Evolutionary conservation across 2,329 filamentous ascomycete genomes (phyloP), one percentile per base, ranked within the genome.

Genomic region (Fusarium multiceps): DNA sequence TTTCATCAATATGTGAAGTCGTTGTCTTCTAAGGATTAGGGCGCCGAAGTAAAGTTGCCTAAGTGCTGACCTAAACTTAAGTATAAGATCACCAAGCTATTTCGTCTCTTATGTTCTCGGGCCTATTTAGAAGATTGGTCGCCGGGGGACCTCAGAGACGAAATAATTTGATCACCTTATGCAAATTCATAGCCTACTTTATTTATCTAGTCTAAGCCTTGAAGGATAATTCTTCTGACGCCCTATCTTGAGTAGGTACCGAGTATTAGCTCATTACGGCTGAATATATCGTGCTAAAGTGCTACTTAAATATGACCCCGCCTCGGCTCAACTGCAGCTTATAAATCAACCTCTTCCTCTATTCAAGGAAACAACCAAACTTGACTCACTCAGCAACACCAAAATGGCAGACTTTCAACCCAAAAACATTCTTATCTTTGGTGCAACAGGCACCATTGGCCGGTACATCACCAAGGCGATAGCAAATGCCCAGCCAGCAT

Each of bases 361-460:
- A n/a, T n/a, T 28, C 18, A 7, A 14, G 2, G 20, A 18, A 23
- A 11, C 5, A 4, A 4, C 4, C 9, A 41, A 21, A 20, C 12
- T 23, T 28, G 2, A 12, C 50, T 9, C 18, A 13, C 13, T 14
- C 14, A 20, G 23, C 6, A 30, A 13, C 23, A 8, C 13, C n/a
- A 71, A 49, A 37, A 75, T 75, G 73, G 25, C 68, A 21, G 56
- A 65, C 4, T 72, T 72, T 18, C 42, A 75, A 25, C 58, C 73
- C 1, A 57, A 57, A 18, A 74, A 55, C 11, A 62, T 75, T 16
- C 65, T 75, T n/a, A 61, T 75, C 5, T 72, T 83, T 20, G 82
- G 82, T 11, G 82, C 80, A 16, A 83, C 81, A 3, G 82, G 82
- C 48, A 76, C 74, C 30, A 83, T 83, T 37, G 82, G 82, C 18